Evolutionary conservation across 1,139 yeast genomes (phyloP).

Genomic region (Blastobotrys ciferrii): DNA sequence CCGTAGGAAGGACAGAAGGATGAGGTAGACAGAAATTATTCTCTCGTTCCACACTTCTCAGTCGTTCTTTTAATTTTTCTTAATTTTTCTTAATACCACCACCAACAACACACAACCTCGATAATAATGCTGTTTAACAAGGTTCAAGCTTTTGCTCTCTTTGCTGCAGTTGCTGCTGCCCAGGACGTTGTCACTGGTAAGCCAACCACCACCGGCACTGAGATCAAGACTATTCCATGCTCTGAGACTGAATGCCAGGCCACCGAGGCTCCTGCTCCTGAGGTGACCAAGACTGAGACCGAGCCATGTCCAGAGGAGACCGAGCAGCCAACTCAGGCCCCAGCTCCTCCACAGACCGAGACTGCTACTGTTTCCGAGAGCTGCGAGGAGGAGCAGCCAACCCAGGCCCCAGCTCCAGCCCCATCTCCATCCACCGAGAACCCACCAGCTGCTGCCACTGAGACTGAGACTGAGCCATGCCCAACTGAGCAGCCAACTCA

Average conservation of each 20-base stretch:
- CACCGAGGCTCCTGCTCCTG: background rate
- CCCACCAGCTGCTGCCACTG: background rate
- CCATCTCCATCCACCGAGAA: background rate
- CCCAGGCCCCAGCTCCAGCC: background rate
- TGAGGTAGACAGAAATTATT: background rate
- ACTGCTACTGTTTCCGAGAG: background rate
- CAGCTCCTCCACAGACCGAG: background rate
- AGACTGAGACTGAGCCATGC: conserved; percentile 3
- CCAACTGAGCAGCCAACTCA: too few species aligned
- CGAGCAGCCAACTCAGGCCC: conserved; percentile 1
- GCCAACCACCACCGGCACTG: conserved; percentile 6
- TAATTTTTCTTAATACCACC: background rate
- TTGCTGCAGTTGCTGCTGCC: conserved; percentile 3
- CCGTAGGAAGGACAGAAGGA: background rate
- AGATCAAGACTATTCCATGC: conserved; percentile 1
- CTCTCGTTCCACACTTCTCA: background rate
- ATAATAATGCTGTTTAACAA: conserved; percentile 4
- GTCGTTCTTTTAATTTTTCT: background rate
- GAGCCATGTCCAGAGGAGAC: conserved; percentile 3
- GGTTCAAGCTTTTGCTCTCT: conserved; percentile 6
- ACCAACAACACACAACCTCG: background rate
- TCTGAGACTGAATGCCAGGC: conserved; percentile 1
- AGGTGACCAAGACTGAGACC: background rate
- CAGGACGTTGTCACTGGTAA: conserved; percentile 2
- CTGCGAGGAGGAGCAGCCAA: background rate